A percentile compares a stretch with the other conserved stretches of the same genome.
Evolutionary conservation across 129 eudicot genomes (phyloP).

Genomic region (Ambrosia artemisiifolia): DNA sequence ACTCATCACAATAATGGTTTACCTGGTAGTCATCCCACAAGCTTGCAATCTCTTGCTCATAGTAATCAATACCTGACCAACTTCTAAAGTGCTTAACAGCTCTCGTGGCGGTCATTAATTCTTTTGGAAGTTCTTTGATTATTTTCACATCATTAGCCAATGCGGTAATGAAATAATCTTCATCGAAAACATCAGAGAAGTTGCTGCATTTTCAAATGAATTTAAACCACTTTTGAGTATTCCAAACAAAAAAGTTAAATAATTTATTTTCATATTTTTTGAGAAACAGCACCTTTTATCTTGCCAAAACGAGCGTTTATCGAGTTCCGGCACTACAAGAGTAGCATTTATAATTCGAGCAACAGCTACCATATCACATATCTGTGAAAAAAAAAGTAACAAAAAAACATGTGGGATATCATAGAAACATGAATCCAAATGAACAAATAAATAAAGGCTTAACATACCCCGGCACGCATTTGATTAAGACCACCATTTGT

Average conservation of each 20-base stretch:
- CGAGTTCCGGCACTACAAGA: slow-evolving; percentile 89
- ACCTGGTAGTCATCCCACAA: slow-evolving; percentile 90
- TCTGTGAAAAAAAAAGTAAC: slow-evolving; percentile 42
- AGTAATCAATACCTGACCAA: slow-evolving; percentile 96
- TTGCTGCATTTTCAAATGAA: slow-evolving; percentile 60
- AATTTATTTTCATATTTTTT: neutral
- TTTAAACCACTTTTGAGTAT: neutral
- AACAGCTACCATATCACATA: slow-evolving; percentile 96
- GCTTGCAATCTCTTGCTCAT: slow-evolving; percentile 74
- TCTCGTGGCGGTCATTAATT: slow-evolving; percentile 65
- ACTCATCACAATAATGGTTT: neutral
- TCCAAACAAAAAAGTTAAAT: slow-evolving; percentile 5
- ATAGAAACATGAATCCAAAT: neutral
- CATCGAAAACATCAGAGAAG: slow-evolving; percentile 92
- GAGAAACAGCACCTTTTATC: slow-evolving; percentile 65
- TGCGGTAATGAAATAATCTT: slow-evolving; percentile 67
- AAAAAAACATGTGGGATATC: neutral
- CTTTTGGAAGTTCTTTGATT: slow-evolving; percentile 73
- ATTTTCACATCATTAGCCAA: slow-evolving; percentile 76
- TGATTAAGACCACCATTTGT: slow-evolving; percentile 98
- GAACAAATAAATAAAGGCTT: neutral
- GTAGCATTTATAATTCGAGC: slow-evolving; percentile 89
- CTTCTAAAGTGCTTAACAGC: slow-evolving; percentile 93
- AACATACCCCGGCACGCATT: slow-evolving; percentile 96
- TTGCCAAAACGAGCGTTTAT: slow-evolving; percentile 94